Conservation (phyloP, 345 rosid species). For the Eucalyptus tenuipes region DNA sequence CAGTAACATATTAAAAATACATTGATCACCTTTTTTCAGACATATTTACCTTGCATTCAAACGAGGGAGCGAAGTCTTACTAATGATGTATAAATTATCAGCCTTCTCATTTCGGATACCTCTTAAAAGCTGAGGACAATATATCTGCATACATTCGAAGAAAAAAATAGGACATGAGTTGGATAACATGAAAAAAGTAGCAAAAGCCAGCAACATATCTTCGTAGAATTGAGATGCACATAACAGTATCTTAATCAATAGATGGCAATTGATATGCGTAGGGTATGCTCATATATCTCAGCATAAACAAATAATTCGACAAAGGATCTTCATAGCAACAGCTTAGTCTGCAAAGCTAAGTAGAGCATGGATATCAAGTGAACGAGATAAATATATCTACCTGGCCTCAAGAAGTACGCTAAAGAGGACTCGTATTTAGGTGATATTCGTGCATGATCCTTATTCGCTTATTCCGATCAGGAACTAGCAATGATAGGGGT, state of each 20-base stretch:
- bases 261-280: neutral
- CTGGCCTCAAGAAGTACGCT: rapidly evolving
- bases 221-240: neutral
- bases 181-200: neutral
- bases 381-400: neutral
- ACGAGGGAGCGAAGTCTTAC: rapidly evolving
- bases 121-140: neutral
- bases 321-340: neutral
- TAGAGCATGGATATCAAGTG: neutral
- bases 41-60: neutral
- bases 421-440: neutral
- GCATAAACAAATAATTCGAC: neutral
- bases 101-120: neutral
- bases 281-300: neutral
- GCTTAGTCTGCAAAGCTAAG: neutral
- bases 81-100: neutral
- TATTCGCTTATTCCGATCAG: rapidly evolving
- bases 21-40: neutral
- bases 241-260: neutral
- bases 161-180: neutral
- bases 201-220: neutral
- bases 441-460: neutral
- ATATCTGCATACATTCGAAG: neutral
- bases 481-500: rapidly evolving
- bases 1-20: neutral